Percentiles rank a stretch among this genome's conserved stretches.
Evolutionary conservation across 2,329 filamentous ascomycete genomes (phyloP).

Genomic region (Colletotrichum noveboracense): DNA sequence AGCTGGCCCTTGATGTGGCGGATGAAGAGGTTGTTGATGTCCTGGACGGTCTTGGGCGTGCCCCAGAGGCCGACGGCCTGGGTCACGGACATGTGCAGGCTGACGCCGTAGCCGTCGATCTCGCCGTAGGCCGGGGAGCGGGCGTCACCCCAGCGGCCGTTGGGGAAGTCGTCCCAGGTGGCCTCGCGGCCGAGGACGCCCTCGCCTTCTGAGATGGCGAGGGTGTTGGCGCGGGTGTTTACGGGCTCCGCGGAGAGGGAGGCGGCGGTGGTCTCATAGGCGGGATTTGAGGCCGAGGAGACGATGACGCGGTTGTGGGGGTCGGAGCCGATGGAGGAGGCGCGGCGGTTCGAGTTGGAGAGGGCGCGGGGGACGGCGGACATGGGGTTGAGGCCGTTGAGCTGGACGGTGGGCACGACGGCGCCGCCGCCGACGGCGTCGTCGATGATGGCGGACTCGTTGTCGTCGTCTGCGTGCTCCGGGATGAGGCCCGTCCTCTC

Average conservation of each 20-base stretch:
- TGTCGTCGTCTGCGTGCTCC: slow-evolving; percentile 56
- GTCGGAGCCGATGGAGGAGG: slow-evolving; percentile 82
- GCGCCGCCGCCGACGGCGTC: slow-evolving; percentile 43
- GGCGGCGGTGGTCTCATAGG: slow-evolving; percentile 77
- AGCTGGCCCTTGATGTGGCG: slow-evolving; percentile 82
- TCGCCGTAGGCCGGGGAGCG: slow-evolving; percentile 93
- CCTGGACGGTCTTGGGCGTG: slow-evolving; percentile 68
- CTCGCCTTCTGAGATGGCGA: slow-evolving; percentile 94
- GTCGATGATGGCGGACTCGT: slow-evolving; percentile 56
- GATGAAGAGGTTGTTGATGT: slow-evolving; percentile 83
- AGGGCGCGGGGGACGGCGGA: slow-evolving; percentile 36
- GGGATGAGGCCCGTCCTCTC: slow-evolving; percentile 87
- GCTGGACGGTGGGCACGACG: slow-evolving; percentile 48
- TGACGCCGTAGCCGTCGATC: slow-evolving; percentile 98
- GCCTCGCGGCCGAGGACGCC: slow-evolving; percentile 89
- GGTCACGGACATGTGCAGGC: slow-evolving; percentile 85
- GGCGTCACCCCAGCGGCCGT: slow-evolving; percentile 93
- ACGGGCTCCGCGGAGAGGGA: slow-evolving; percentile 71
- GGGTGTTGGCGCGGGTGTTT: slow-evolving; percentile 81
- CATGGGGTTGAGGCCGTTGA: slow-evolving; percentile 52
- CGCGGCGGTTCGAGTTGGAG: slow-evolving; percentile 60
- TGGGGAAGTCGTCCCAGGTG: slow-evolving; percentile 98
- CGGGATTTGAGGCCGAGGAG: slow-evolving; percentile 64
- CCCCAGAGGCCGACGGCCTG: slow-evolving; percentile 89
- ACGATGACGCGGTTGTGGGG: slow-evolving; percentile 89